These are phyloP conservation scores for Fusarium sp. DNA, from an alignment of 2,329 filamentous ascomycete genomes.

Conservation along the genomic window DNA sequence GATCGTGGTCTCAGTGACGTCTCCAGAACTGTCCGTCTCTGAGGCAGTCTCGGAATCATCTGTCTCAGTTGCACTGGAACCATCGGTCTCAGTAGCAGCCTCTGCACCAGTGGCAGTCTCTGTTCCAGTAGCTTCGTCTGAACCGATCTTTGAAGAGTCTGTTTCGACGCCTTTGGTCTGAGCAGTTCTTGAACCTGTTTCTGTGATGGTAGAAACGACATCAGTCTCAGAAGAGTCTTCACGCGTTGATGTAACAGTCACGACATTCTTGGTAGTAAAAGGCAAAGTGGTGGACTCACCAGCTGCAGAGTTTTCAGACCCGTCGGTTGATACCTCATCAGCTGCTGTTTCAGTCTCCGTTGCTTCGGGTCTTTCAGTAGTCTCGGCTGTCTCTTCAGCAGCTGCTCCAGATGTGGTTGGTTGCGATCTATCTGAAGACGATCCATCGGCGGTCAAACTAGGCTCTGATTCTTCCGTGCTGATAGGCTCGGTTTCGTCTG, in stretches of 20 bases:
- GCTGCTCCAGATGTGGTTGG: slow-evolving; percentile 20
- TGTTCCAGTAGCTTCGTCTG: slow-evolving; percentile 1
- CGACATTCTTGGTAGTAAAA: slow-evolving; percentile 6
- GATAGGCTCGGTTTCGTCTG: not conserved
- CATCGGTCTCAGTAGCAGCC: not conserved
- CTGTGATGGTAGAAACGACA: slow-evolving; percentile 23
- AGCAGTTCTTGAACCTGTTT: slow-evolving; percentile 23
- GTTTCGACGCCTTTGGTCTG: slow-evolving; percentile 12
- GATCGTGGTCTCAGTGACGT: slow-evolving; percentile 15
- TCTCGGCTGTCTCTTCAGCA: slow-evolving; percentile 10
- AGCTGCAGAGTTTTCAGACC: slow-evolving; percentile 36
- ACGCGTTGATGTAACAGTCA: slow-evolving; percentile 10
- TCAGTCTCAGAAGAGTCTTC: slow-evolving; percentile 26
- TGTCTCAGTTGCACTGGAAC: not conserved
- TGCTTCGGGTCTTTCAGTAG: slow-evolving; percentile 11
- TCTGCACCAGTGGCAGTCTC: not conserved
- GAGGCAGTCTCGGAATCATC: not conserved
- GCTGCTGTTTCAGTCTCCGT: slow-evolving; percentile 29
- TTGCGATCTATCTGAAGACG: slow-evolving; percentile 20
- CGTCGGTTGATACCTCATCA: slow-evolving; percentile 35
- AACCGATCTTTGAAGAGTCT: slow-evolving; percentile 1
- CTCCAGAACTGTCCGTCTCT: slow-evolving; percentile 2
- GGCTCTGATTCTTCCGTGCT: slow-evolving; percentile 3
- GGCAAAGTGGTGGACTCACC: slow-evolving; percentile 29
- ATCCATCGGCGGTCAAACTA: not conserved